phyloP scores from a whole-genome alignment of 441 rosid species.

The Populus hybrid region DNA sequence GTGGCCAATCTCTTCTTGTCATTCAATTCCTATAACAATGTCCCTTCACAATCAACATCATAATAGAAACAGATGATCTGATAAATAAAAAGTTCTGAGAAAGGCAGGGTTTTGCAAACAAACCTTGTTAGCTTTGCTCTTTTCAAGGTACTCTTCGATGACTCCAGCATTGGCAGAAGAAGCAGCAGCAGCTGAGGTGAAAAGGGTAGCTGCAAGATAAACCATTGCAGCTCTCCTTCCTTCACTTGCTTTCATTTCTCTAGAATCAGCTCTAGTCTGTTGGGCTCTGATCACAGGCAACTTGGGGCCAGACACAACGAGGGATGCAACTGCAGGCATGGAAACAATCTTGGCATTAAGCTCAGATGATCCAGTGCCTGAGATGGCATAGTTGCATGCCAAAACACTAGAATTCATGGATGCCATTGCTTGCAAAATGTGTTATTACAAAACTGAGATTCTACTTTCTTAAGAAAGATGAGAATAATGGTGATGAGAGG shows the following conservation, averaged over 20 bases:
- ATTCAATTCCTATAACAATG: conserved; percentile 61
- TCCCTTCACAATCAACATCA: neutral
- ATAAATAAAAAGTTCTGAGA: neutral
- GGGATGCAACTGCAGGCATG: conserved; percentile 31
- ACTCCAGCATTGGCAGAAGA: conserved; percentile 79
- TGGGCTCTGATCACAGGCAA: conserved; percentile 68
- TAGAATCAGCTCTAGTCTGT: conserved; percentile 32
- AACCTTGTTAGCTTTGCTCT: conserved; percentile 94
- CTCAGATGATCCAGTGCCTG: conserved; percentile 59
- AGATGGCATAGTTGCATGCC: conserved; percentile 72
- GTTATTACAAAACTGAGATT: neutral
- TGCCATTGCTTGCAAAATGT: conserved; percentile 43
- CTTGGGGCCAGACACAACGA: conserved; percentile 39
- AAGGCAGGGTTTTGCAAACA: neutral
- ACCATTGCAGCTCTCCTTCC: conserved; percentile 78
- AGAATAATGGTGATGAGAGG: neutral
- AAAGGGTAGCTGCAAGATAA: conserved; percentile 64
- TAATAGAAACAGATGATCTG: neutral
- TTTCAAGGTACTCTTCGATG: conserved; percentile 89
- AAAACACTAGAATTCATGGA: conserved; percentile 78
- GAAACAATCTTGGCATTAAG: conserved; percentile 53
- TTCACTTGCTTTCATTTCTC: conserved; percentile 29
- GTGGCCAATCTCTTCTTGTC: conserved; percentile 96
- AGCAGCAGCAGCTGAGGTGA: conserved; percentile 53
- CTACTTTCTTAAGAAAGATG: neutral